Base-by-base conservation (phyloP, 768 basidiomycete genomes). In the Tubosaeta sp. region DNA sequence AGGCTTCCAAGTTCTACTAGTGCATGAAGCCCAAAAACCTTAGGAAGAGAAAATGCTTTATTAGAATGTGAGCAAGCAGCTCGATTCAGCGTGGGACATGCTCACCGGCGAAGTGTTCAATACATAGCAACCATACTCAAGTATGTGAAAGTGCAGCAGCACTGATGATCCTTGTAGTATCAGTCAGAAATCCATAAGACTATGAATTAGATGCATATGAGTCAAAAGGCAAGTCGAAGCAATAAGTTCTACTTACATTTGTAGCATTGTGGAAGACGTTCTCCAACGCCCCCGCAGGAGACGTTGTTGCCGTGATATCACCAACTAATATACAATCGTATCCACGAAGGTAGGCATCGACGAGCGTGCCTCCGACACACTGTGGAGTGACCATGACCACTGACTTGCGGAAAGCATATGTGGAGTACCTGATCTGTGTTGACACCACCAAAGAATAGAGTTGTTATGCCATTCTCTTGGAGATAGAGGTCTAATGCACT, bases 331-430 rank as follows among this genome's bases (percentile, higher is more conserved):
- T 70, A 56, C 78, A 79, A 57, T 85, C 83, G 59, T 85, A 85
- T 12, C 84, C 84, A 34, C 75, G 73, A 65, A 71, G 84, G 63
- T 83, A 84, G 5, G 82, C 79, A 53, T 85, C 83, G 7, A 77
- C 73, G 27, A 86, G 57, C 1, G 84, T 86, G 4, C 84, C 84
- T 11, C 76, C 67, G 24, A 86, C 84, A 55, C 85, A 85, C 82
- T 84, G 52, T 36, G 22, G 5, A 30, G 16, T 35, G 0, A 30
- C 1, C 7, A 14, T 6, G 40, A 35, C 35, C 32, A 16, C 7
- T 18, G 30, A n/a, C 6, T 16, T 1, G 9, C 9, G 42, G 8
- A 44, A 25, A 49, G 13, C 49, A 54, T 11, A 22, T 6, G 25
- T 10, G 18, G 30, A 31, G 14, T 45, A 82, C 84, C 76, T 84